These are phyloP conservation scores for Xylaria digitata DNA, from an alignment of 2,329 filamentous ascomycete genomes.

Conservation along the genomic window DNA sequence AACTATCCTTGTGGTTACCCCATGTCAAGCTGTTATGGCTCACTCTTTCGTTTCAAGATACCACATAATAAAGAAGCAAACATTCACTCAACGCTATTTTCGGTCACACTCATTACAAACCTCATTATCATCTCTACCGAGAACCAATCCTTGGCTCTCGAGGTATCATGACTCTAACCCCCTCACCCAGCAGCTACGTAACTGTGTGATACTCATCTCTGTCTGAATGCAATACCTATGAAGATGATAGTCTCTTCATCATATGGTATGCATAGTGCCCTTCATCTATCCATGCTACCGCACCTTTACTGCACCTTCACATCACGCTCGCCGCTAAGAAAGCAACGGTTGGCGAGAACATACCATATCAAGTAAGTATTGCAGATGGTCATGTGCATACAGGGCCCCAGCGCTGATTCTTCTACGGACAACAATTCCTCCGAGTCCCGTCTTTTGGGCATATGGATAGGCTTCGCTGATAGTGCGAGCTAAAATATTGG, in stretches of 20 bases:
- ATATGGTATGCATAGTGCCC: not conserved
- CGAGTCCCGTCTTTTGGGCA: not conserved
- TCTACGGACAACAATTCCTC: not conserved
- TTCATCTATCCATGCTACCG: not conserved
- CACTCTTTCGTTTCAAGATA: constrained; percentile 13
- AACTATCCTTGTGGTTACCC: constrained; percentile 1
- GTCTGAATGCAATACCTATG: not conserved
- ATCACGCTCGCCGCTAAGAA: no score
- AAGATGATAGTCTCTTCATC: not conserved
- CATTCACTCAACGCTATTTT: constrained; percentile 5
- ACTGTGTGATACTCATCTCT: not conserved
- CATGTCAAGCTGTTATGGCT: not conserved
- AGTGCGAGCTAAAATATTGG: not conserved
- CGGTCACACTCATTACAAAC: not conserved
- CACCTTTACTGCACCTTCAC: not conserved
- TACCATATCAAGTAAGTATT: not conserved
- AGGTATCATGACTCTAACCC: not conserved
- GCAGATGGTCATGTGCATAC: not conserved
- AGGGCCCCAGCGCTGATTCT: not conserved
- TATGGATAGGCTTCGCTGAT: not conserved
- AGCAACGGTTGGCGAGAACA: not conserved
- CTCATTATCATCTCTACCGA: constrained; percentile 3
- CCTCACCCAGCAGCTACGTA: not conserved
- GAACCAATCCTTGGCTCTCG: not conserved
- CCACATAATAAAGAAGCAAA: constrained; percentile 9